phyloP scores from a whole-genome alignment of 805 yeast species.

The Ogataea salicorniae region DNA sequence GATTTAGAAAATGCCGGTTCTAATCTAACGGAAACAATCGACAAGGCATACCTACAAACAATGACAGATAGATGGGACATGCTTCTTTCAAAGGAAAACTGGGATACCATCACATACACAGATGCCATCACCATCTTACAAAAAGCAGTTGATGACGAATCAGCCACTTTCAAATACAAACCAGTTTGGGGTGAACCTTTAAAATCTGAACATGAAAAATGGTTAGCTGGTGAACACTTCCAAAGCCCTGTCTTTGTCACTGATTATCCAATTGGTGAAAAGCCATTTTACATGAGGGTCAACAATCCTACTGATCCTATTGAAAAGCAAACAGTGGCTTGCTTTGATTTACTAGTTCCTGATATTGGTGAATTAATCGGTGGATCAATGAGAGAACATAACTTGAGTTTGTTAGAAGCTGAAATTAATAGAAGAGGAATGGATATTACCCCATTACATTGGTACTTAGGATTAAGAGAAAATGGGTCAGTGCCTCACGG shows the following conservation, averaged over 20 bases:
- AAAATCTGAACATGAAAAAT: conserved; percentile 85
- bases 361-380: conserved; percentile 92
- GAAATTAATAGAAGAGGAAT: conserved; percentile 53
- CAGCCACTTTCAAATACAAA: conserved; percentile 34
- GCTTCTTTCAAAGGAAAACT: conserved; percentile 38
- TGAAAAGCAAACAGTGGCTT: conserved; percentile 58
- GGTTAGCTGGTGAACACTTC: conserved; percentile 69
- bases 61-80: conserved; percentile 55
- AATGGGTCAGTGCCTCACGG: conserved; percentile 92
- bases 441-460: conserved; percentile 55
- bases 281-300: conserved; percentile 89
- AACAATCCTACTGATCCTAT: conserved; percentile 27
- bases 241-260: conserved; percentile 81
- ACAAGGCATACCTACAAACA: conserved; percentile 32
- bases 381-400: conserved; percentile 86
- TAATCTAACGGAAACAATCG: conserved; percentile 35
- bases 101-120: conserved; percentile 71
- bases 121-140: conserved; percentile 62
- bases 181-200: conserved; percentile 71
- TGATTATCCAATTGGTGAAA: conserved; percentile 71
- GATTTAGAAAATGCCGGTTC: conserved; percentile 24
- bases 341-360: conserved; percentile 86
- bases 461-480: conserved; percentile 74
- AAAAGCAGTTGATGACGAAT: conserved; percentile 25
- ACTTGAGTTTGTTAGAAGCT: conserved; percentile 37